Conservation (phyloP, 116 monocot genomes). For the Dioscorea cayenensis region DNA sequence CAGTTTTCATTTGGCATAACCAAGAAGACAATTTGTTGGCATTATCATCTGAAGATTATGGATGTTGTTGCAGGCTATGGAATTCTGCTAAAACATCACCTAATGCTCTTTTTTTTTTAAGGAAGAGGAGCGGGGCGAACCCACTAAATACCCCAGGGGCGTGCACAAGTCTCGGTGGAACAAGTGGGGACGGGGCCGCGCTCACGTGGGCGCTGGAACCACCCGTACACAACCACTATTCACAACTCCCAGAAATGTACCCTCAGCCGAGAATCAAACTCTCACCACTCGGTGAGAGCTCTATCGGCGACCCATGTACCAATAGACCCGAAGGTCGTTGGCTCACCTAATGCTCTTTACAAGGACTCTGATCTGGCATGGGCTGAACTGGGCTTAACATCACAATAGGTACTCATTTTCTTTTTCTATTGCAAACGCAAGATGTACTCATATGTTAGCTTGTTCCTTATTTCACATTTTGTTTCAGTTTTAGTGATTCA, state of each 20-base stretch:
- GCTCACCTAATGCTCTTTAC: slow-evolving; percentile 27
- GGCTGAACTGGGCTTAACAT: slow-evolving; percentile 60
- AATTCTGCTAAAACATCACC: slow-evolving; percentile 47
- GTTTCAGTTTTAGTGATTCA: background rate
- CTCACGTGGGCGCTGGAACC: too few species aligned
- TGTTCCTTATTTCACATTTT: background rate
- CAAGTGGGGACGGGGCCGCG: too few species aligned
- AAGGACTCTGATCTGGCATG: slow-evolving; percentile 70
- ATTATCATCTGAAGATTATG: background rate
- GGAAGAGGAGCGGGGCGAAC: too few species aligned
- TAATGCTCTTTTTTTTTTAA: slow-evolving; percentile 20
- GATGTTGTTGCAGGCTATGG: slow-evolving; percentile 41
- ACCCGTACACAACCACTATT: too few species aligned
- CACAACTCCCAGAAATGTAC: too few species aligned
- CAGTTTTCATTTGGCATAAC: background rate
- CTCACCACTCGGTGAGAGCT: too few species aligned
- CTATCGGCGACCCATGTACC: too few species aligned
- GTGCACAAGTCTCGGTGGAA: too few species aligned
- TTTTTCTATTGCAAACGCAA: slow-evolving; percentile 10
- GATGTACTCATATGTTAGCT: background rate
- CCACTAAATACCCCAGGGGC: too few species aligned
- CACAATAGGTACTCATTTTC: slow-evolving; percentile 8
- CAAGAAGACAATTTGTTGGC: background rate
- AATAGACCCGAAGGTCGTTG: too few species aligned
- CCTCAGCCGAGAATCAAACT: too few species aligned